A percentile compares a stretch with the other conserved stretches of the same genome.
phyloP scores from a whole-genome alignment of 164 flowering plant species.

The Kingdonia uniflora region DNA sequence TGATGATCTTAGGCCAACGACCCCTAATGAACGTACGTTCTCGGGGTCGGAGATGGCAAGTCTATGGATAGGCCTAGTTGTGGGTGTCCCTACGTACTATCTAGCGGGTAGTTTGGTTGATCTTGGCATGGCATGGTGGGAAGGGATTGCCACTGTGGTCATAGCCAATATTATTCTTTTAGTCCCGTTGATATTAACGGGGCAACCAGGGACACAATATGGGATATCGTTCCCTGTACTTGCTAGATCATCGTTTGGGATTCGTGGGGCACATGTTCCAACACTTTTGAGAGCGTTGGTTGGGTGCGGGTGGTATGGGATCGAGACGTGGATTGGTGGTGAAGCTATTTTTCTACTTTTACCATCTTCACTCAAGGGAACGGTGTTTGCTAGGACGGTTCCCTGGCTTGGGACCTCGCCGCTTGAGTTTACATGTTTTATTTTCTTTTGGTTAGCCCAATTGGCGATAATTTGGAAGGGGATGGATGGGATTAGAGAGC shows the following conservation, averaged over 20 bases:
- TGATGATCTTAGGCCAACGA: conserved; percentile 64
- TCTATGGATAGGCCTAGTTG: conserved; percentile 84
- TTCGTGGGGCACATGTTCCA: conserved; percentile 74
- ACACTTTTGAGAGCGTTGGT: conserved; percentile 70
- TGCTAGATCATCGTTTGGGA: conserved; percentile 72
- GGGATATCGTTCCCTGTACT: conserved; percentile 84
- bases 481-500: conserved; percentile 65
- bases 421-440: conserved; percentile 69
- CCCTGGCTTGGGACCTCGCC: conserved; percentile 88
- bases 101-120: conserved; percentile 93
- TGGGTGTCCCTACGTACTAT: conserved; percentile 79
- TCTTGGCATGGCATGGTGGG: conserved; percentile 97
- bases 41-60: conserved; percentile 71
- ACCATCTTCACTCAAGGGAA: conserved; percentile 33
- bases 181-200: conserved; percentile 59
- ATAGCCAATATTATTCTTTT: conserved; percentile 61
- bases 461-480: conserved; percentile 54
- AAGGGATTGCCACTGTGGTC: conserved; percentile 75
- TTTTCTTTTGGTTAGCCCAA: conserved; percentile 68
- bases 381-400: conserved; percentile 20
- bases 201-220: conserved; percentile 72
- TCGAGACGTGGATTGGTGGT: conserved; percentile 93
- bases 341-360: conserved; percentile 73
- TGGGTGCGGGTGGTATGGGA: conserved; percentile 94
- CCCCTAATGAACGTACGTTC: conserved; percentile 32